Base-by-base conservation (phyloP, 805 yeast genomes). In the Pichia californica region DNA sequence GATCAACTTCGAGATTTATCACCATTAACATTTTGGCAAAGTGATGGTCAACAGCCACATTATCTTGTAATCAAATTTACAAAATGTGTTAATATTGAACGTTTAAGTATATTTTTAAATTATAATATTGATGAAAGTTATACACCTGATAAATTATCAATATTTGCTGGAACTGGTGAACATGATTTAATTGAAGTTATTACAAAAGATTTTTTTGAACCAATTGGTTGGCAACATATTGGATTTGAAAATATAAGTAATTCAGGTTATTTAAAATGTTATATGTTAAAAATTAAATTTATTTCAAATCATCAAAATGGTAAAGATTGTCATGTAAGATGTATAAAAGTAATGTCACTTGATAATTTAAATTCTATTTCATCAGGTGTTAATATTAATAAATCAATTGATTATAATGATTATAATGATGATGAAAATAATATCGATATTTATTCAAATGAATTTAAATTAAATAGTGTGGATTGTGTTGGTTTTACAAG, bases 1-100 rank as follows among this genome's bases (percentile, higher is more conserved):
- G 66, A 66, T n/a, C 81, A 81, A 53, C 68, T 91, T 7, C 66
- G 93, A 26, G 86, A 85, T 40, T 88, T 83, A 52, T 71, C 79
- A 4, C 84, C 91, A 0, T 70, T 73, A 25, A 65, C 79, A 1
- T 91, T 71, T 59, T 93, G 99, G 99, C 99, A 93, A 62, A 83
- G 94, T 36, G 99, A 93, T 58, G 99, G 97, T 0, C 71, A 74
- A 11, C 87, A 83, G 53, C 99, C 98, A 0, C 99, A 93, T 63
- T 69, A 67, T 23, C 67, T 93, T 6, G 84, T 84, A 37, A 74
- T 88, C 2, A 88, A 79, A 55, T 93, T 93, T 61, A 71, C 88
- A 26, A 88, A 84, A 55, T 71, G 77, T 39, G 94, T 88, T 4
- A 69, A 78, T 18, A 64, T 93, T 3, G 77, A 81, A 40, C 62